A percentile compares a stretch with the other conserved stretches of the same genome.
Evolutionary conservation across 2,329 filamentous ascomycete species (phyloP).

Genomic region (Cordyceps militaris): DNA sequence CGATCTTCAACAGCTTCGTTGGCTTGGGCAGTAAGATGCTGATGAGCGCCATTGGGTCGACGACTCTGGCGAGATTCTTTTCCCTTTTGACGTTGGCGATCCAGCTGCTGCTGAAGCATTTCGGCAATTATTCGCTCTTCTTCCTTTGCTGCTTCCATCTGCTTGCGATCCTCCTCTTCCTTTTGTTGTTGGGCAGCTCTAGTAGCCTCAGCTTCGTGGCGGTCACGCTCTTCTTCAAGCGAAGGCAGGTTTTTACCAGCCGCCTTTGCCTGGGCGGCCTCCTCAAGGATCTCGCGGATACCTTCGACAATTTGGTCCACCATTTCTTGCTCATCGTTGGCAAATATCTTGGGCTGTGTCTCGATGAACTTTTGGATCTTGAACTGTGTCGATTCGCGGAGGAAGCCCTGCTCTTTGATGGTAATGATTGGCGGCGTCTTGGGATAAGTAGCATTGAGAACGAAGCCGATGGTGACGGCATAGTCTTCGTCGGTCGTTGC

Average conservation of each 20-base stretch:
- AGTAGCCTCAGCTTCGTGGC: conserved; percentile 67
- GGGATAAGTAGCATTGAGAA: conserved; percentile 84
- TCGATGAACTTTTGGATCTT: conserved; percentile 61
- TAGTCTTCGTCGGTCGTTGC: conserved; percentile 67
- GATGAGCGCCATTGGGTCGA: conserved; percentile 32
- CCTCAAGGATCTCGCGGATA: conserved; percentile 72
- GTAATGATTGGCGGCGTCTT: conserved; percentile 70
- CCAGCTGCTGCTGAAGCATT: conserved; percentile 66
- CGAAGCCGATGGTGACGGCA: conserved; percentile 64
- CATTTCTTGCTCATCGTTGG: conserved; percentile 49
- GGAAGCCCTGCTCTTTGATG: conserved; percentile 54
- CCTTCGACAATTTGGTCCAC: conserved; percentile 60
- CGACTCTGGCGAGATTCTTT: conserved; percentile 59
- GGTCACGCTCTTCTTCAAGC: conserved; percentile 79
- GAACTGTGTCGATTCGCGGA: conserved; percentile 64
- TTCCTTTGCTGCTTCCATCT: conserved; percentile 52
- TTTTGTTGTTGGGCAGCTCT: conserved; percentile 51
- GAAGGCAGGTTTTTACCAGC: conserved; percentile 73
- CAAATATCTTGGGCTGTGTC: conserved; percentile 48
- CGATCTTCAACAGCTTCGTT: conserved; percentile 23
- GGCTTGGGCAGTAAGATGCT: conserved; percentile 22
- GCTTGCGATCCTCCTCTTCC: conserved; percentile 45
- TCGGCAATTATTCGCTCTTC: conserved; percentile 64
- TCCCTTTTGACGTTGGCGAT: conserved; percentile 56
- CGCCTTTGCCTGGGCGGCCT: conserved; percentile 72